Evolutionary conservation across 1,284 basidiomycete genomes (phyloP).

Genomic region (Pseudozyma thailandica): DNA sequence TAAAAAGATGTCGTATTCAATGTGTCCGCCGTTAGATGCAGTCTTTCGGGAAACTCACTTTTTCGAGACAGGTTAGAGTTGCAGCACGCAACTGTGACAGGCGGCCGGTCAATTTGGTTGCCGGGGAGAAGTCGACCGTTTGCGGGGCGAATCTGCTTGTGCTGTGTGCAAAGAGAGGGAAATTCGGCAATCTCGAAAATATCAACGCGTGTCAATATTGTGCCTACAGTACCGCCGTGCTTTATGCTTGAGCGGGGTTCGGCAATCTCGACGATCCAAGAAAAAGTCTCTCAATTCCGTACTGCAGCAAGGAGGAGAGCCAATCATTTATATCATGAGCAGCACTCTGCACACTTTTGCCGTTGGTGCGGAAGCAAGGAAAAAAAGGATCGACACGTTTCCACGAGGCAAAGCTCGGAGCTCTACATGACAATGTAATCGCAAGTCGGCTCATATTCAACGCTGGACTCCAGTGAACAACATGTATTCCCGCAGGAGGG

Average conservation of each 20-base stretch:
- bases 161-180: too few relatives aligned
- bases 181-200: constrained; percentile 4
- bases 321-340: constrained; percentile 8
- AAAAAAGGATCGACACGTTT: neutral
- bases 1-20: constrained; percentile 12
- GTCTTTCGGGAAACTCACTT: constrained; percentile 17
- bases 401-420: neutral
- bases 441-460: too few relatives aligned
- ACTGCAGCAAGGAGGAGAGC: neutral
- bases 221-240: neutral
- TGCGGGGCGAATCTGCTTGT: neutral
- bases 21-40: too few relatives aligned
- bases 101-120: constrained; percentile 41
- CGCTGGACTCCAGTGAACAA: too few relatives aligned
- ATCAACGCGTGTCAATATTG: too few relatives aligned
- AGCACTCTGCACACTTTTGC: neutral
- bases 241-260: neutral
- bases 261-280: constrained; percentile 15
- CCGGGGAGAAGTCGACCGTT: constrained; percentile 1
- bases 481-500: too few relatives aligned
- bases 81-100: too few relatives aligned
- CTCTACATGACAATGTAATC: too few relatives aligned
- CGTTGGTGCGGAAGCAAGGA: too few relatives aligned
- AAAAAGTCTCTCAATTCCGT: neutral
- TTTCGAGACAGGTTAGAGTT: neutral